These are phyloP conservation scores for Periconia digitata DNA, from an alignment of 2,329 filamentous ascomycete species.

Conservation along the genomic window DNA sequence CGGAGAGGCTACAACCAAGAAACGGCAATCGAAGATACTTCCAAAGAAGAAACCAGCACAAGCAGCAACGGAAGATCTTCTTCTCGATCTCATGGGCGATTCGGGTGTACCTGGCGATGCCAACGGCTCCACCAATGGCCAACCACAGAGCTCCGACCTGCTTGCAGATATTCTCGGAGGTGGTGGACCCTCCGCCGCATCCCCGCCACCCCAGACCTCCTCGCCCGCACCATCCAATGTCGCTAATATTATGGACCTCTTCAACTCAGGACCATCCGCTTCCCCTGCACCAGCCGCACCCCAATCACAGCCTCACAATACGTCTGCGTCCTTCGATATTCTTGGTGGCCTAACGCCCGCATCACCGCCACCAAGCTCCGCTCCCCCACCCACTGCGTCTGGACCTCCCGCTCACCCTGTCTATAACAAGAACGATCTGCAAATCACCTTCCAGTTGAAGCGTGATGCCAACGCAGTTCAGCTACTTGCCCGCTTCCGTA, in stretches of 20 bases:
- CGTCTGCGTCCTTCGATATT: slow-evolving; percentile 44
- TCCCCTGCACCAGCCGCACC: slow-evolving; percentile 43
- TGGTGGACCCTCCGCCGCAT: slow-evolving; percentile 50
- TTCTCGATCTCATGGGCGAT: slow-evolving; percentile 90
- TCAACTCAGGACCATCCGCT: slow-evolving; percentile 55
- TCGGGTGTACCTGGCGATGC: slow-evolving; percentile 59
- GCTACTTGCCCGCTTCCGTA: slow-evolving; percentile 80
- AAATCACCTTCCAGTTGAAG: slow-evolving; percentile 80
- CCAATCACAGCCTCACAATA: slow-evolving; percentile 38
- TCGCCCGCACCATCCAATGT: slow-evolving; percentile 46
- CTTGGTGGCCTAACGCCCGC: slow-evolving; percentile 50
- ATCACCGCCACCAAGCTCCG: slow-evolving; percentile 47
- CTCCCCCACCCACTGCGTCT: slow-evolving; percentile 37
- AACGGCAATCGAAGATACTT: slow-evolving; percentile 55
- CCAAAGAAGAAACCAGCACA: slow-evolving; percentile 77
- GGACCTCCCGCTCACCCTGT: slow-evolving; percentile 63
- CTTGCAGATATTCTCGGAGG: slow-evolving; percentile 90
- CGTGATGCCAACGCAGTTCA: slow-evolving; percentile 80
- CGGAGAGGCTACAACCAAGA: slow-evolving; percentile 66
- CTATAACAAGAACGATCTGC: slow-evolving; percentile 84
- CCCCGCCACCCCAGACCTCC: slow-evolving; percentile 48
- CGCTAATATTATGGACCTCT: slow-evolving; percentile 85
- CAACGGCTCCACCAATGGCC: slow-evolving; percentile 57
- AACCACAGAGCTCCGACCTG: slow-evolving; percentile 76
- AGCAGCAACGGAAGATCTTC: slow-evolving; percentile 85